Evolutionary conservation across 2,329 filamentous ascomycete species (phyloP).

Genomic region (Leptographium lundbergii): DNA sequence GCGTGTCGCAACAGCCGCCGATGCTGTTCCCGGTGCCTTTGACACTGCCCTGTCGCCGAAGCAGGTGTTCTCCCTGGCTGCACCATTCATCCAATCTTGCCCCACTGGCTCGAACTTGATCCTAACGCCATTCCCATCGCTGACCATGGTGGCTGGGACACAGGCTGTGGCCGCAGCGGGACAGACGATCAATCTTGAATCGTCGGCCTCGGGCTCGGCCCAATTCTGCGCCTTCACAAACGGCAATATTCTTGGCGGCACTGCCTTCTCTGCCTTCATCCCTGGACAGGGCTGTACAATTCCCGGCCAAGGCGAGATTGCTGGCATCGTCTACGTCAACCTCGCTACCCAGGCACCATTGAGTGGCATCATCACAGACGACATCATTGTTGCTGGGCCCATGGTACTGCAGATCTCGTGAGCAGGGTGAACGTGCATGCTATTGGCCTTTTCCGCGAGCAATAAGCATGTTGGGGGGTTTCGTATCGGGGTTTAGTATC

Average conservation of each 20-base stretch:
- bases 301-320: conserved; percentile 39
- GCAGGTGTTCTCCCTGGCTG: conserved; percentile 61
- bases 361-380: conserved; percentile 42
- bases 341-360: conserved; percentile 42
- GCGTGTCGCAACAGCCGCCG: conserved; percentile 42
- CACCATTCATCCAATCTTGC: conserved; percentile 60
- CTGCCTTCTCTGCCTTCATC: conserved; percentile 45
- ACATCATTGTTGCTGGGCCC: conserved; percentile 53
- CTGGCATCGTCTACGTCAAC: conserved; percentile 55
- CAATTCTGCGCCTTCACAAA: conserved; percentile 56
- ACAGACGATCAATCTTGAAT: conserved; percentile 33
- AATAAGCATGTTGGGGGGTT: neutral
- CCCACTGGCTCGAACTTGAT: conserved; percentile 51
- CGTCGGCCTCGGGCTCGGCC: conserved; percentile 34
- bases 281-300: conserved; percentile 43
- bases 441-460: neutral
- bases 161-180: conserved; percentile 28
- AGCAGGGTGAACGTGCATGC: no score
- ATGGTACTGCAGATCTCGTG: conserved; percentile 42
- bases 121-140: conserved; percentile 48
- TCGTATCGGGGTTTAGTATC: neutral
- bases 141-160: conserved; percentile 36
- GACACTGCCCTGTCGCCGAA: conserved; percentile 56
- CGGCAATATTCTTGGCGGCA: conserved; percentile 43
- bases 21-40: conserved; percentile 55